Evolutionary conservation across 805 yeast genomes (phyloP).

Genomic region (Nakazawaea wyomingensis): DNA sequence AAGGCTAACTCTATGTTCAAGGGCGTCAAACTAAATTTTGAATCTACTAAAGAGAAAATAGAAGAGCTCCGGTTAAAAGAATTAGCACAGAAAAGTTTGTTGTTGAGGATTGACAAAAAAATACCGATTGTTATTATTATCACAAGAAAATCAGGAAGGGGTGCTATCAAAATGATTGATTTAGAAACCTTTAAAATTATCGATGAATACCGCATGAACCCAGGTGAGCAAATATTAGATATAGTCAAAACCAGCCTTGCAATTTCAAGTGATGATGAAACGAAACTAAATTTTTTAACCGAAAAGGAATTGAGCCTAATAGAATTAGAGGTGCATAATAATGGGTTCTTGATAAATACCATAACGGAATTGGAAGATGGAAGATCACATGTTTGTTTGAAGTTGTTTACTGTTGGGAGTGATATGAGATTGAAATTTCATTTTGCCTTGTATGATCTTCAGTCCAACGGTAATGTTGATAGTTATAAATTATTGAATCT

Average conservation of each 20-base stretch:
- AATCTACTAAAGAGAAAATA: neutral
- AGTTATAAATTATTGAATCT: neutral
- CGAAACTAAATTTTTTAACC: neutral
- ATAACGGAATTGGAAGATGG: neutral
- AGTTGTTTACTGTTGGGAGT: constrained; percentile 4
- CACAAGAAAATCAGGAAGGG: neutral
- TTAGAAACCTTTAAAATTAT: constrained; percentile 7
- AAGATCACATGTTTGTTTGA: neutral
- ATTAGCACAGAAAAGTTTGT: neutral
- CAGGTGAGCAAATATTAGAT: constrained; percentile 3
- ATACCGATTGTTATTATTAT: neutral
- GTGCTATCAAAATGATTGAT: constrained; percentile 5
- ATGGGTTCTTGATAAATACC: constrained; percentile 6
- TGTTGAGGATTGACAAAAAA: neutral
- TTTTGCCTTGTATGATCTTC: neutral
- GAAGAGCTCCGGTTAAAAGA: neutral
- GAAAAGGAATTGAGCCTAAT: neutral
- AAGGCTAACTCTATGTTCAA: neutral
- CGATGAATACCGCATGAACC: neutral
- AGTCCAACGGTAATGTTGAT: neutral
- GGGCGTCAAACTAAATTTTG: neutral
- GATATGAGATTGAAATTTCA: constrained; percentile 9
- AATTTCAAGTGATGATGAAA: neutral
- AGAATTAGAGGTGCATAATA: neutral
- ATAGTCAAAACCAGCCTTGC: neutral